These are phyloP conservation scores for Apiospora phragmitis DNA, from an alignment of 2,329 filamentous ascomycete genomes.

Conservation along the genomic window DNA sequence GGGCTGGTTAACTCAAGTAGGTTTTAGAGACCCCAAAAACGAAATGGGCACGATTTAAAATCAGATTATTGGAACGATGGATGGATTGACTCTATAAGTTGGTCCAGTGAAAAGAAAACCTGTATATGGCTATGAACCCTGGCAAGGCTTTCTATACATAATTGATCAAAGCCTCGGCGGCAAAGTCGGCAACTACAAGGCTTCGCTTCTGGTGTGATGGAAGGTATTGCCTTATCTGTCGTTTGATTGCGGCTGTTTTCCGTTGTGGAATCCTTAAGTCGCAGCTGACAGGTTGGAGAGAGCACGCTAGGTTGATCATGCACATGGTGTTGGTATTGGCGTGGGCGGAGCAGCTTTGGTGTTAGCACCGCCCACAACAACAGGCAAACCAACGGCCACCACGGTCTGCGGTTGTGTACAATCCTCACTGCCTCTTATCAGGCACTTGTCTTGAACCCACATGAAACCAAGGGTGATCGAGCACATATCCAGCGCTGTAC, in stretches of 20 bases:
- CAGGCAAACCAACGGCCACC: neutral
- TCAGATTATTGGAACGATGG: neutral
- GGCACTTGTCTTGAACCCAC: neutral
- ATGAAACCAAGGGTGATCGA: neutral
- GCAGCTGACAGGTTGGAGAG: neutral
- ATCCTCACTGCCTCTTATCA: conserved; percentile 4
- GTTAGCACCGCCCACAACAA: neutral
- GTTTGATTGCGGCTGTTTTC: neutral
- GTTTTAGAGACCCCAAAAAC: neutral
- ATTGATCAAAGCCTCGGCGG: neutral
- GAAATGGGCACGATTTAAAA: neutral
- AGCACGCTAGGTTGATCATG: neutral
- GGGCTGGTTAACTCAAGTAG: too few species aligned
- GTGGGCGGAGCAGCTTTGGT: neutral
- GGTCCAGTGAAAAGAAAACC: neutral
- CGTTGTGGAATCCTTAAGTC: neutral
- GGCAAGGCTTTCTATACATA: neutral
- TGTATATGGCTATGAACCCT: neutral
- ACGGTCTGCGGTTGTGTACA: neutral
- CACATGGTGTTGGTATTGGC: neutral
- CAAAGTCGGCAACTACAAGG: neutral
- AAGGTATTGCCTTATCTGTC: neutral
- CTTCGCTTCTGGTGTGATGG: neutral
- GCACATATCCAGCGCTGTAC: neutral
- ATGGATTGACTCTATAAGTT: neutral